Conservation (phyloP, 208 protist genomes). For the Trypanosoma mega region DNA sequence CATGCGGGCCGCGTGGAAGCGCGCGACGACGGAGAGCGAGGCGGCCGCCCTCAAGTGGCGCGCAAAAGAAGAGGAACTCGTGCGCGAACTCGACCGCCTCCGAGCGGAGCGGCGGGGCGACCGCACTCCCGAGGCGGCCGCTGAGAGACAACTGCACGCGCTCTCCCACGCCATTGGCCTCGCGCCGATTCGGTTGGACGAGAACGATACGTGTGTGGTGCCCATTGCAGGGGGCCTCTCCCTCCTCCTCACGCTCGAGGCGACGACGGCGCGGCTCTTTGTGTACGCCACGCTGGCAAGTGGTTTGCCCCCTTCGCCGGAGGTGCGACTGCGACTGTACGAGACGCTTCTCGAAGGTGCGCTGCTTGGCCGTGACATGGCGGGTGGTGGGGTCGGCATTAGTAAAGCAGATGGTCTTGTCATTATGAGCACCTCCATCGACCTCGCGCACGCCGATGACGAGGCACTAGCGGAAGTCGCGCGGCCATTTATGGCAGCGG, state of each 20-base stretch:
- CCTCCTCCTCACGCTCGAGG: constrained; percentile 73
- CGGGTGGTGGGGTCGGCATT: constrained; percentile 71
- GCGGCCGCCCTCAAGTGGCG: constrained; percentile 38
- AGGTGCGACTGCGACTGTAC: constrained; percentile 50
- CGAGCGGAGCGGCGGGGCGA: constrained; percentile 47
- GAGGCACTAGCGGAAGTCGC: constrained; percentile 44
- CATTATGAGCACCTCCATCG: constrained; percentile 67
- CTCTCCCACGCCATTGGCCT: constrained; percentile 33
- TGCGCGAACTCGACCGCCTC: constrained; percentile 53
- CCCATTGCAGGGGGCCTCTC: constrained; percentile 22
- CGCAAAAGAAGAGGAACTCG: constrained; percentile 59
- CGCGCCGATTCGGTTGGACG: constrained; percentile 40
- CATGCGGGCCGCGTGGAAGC: constrained; percentile 8
- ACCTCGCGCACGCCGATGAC: constrained; percentile 51
- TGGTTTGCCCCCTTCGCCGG: constrained; percentile 39
- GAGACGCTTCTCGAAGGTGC: constrained; percentile 71
- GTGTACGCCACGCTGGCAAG: constrained; percentile 76
- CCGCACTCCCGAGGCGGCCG: constrained; percentile 19
- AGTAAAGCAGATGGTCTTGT: constrained; percentile 60
- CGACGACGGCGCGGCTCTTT: constrained; percentile 58
- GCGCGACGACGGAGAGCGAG: constrained; percentile 19
- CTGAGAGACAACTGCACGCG: constrained; percentile 22
- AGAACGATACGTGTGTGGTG: constrained; percentile 69
- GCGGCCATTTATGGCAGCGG: constrained; percentile 50
- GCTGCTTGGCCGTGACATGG: constrained; percentile 76